Base-by-base conservation (phyloP, 257 asterid genomes). In the Lavandula angustifolia region DNA sequence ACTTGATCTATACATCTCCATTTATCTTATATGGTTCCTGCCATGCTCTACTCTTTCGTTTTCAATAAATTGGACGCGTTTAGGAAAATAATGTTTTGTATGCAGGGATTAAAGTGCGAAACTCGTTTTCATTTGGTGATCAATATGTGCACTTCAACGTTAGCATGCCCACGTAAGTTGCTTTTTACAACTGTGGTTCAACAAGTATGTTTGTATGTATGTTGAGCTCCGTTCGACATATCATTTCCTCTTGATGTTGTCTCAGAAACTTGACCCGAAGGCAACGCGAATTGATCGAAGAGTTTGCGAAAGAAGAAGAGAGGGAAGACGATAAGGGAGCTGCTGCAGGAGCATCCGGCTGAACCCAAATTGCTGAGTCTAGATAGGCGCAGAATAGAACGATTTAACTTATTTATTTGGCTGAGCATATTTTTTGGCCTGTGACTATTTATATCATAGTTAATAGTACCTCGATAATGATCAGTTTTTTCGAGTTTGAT, bases 91-190 rank as follows among this genome's bases (percentile, higher is more conserved):
- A 35, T 67, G 11, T 16, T 31, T n/a, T 57, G 9, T 57, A 14
- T 77, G 70, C 86, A 91, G 95, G 98, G 49, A 84, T 91, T 52
- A 88, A 79, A 77, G 79, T 79, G 56, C 80, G 89, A 73, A 80
- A 76, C 61, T 80, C 96, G 0, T 81, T 46, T 41, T 68, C 95
- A 46, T 86, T 86, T 3, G 98, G 98, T 61, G 95, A 91, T 69
- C 84, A 91, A 67, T 91, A 75, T 63, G 95, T 91, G 60, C 96
- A 91, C 86, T 88, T 88, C 83, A 91, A 74, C 14, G 81, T 91
- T 85, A 80, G 80, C 82, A 88, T 88, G 51, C 98, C 98, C 31
- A 56, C 82, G 98, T 88, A 85, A 73, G 96, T 74, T 51, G 62
- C 46, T 59, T 22, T 22, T 22, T 22, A 22, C 27, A 22, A 22